These are phyloP conservation scores for Cyberlindnera japonica DNA, from an alignment of 805 yeast species.

Conservation along the genomic window DNA sequence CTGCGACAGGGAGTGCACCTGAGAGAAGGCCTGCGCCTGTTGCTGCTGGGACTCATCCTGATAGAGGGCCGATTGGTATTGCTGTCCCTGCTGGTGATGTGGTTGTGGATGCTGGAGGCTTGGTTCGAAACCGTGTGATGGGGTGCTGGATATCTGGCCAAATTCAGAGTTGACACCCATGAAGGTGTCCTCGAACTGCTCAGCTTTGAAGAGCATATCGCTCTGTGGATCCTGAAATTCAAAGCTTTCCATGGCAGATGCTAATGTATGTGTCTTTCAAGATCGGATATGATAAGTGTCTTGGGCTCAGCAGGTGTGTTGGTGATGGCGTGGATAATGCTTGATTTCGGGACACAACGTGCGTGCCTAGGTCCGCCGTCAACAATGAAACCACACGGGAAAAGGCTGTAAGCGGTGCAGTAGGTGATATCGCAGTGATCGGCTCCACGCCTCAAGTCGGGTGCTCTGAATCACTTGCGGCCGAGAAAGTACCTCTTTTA, in stretches of 20 bases:
- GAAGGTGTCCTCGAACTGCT: slow-evolving; percentile 14
- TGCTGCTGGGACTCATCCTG: neutral
- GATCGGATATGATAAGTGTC: neutral
- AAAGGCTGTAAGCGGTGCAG: no score
- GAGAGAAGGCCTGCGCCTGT: neutral
- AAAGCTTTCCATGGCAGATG: slow-evolving; percentile 13
- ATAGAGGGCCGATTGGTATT: slow-evolving; percentile 2
- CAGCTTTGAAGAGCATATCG: slow-evolving; percentile 15
- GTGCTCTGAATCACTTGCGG: no score
- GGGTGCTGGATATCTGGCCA: slow-evolving; percentile 1
- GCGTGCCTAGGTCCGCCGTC: no score
- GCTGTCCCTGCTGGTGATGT: slow-evolving; percentile 8
- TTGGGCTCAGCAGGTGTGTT: no score
- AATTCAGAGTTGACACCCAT: slow-evolving; percentile 12
- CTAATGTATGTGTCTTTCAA: neutral
- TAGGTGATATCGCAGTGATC: no score
- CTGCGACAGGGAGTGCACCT: slow-evolving; percentile 6
- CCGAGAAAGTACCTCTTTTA: neutral
- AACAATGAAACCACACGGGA: no score
- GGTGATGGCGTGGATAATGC: no score
- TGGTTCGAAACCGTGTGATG: slow-evolving; percentile 4
- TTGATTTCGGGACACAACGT: no score
- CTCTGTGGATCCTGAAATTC: slow-evolving; percentile 14
- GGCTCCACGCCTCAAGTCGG: no score
- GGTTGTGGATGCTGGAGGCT: slow-evolving; percentile 5